Percentiles rank a stretch among this genome's conserved stretches.
phyloP scores from a whole-genome alignment of 768 basidiomycete species.

The Rhodocollybia butyracea region DNA sequence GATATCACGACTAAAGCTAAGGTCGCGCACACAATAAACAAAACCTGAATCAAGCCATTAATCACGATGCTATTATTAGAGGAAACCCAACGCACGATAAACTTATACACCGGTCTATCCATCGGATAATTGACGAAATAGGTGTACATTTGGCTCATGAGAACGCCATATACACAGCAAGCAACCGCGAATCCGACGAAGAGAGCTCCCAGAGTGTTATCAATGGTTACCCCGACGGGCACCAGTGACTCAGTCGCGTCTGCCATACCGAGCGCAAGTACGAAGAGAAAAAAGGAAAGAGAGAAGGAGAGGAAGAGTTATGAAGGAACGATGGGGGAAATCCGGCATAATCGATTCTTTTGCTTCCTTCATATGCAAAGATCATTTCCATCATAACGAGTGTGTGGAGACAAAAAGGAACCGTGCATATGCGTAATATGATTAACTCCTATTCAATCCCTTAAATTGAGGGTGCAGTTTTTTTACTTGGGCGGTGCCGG shows the following conservation, averaged over 20 bases:
- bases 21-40: conserved; percentile 31
- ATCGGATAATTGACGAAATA: conserved; percentile 55
- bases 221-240: conserved; percentile 20
- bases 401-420: too few relatives aligned
- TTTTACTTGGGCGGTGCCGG: too few relatives aligned
- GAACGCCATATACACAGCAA: conserved; percentile 50
- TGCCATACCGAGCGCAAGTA: background rate
- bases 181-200: conserved; percentile 58
- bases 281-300: background rate
- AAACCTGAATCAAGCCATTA: conserved; percentile 25
- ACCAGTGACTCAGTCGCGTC: background rate
- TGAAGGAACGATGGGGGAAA: too few relatives aligned
- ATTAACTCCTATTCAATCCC: too few relatives aligned
- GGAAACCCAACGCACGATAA: conserved; percentile 35
- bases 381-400: too few relatives aligned
- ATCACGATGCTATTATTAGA: background rate
- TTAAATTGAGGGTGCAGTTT: too few relatives aligned
- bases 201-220: conserved; percentile 57
- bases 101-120: conserved; percentile 50
- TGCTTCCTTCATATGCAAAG: too few relatives aligned
- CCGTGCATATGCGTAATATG: too few relatives aligned
- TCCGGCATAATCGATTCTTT: too few relatives aligned
- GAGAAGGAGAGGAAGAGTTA: background rate
- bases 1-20: background rate
- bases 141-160: conserved; percentile 48